Evolutionary conservation across 345 rosid genomes (phyloP), one percentile per base, ranked within the genome.

Genomic region (Rhodomyrtus tomentosa): DNA sequence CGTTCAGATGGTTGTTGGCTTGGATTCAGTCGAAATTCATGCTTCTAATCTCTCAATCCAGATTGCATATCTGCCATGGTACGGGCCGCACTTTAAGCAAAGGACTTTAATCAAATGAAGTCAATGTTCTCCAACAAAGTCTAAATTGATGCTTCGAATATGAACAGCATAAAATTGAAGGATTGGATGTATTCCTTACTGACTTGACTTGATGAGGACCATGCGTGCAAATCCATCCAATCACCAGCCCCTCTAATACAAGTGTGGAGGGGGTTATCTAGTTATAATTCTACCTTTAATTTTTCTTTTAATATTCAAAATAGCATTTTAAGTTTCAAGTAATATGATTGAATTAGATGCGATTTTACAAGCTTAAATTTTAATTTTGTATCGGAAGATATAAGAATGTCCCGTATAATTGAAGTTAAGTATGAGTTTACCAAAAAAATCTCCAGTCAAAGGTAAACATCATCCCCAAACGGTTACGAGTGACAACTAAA

Each of bases 331-430:
- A 51, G 18, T 53, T 53, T 20, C 24, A 18, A 7, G 21, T 53
- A 53, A 53, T 53, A 53, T 53, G 55, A 51, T 53, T 20, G 21
- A 53, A 58, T 13, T 13, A n/a, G 14, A 58, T 27, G 68, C 1
- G 18, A n/a, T n/a, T 58, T 0, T 0, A 58, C 36, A n/a, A 0
- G 36, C 5, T 12, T 12, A 5, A n/a, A 58, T n/a, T n/a, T 27
- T 0, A 58, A 12, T 58, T 56, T n/a, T 12, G 5, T n/a, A 58
- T n/a, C 12, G 68, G n/a, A n/a, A 27, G 36, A n/a, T n/a, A 5
- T n/a, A 58, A 5, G 6, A 58, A 6, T 58, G 5, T 56, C 16
- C 1, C 16, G 3, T 25, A 25, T 12, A 56, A 12, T n/a, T 25
- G 32, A 1, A 25, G 68, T 56, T n/a, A n/a, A n/a, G 18, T 5